Conservation (phyloP, 2,329 filamentous ascomycete species). For the Didymella keratinophila region DNA sequence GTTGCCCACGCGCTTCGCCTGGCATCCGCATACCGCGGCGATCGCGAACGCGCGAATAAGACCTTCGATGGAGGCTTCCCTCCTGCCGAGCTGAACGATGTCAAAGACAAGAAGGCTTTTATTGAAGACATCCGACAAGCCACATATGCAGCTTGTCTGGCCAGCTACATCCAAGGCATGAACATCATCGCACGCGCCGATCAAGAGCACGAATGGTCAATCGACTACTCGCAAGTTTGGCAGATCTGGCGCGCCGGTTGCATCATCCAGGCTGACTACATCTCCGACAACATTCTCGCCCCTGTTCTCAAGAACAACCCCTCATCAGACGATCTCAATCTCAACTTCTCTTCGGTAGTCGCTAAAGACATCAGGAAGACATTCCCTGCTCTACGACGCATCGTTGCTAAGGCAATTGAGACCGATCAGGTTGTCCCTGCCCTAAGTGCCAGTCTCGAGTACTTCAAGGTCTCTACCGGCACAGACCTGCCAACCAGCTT, state of each 20-base stretch:
- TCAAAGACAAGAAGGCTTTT: conserved; percentile 53
- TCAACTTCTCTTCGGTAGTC: conserved; percentile 54
- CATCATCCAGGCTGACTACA: conserved; percentile 73
- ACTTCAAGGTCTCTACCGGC: conserved; percentile 69
- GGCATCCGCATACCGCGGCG: conserved; percentile 67
- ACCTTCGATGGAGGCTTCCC: conserved; percentile 55
- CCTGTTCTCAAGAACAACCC: conserved; percentile 50
- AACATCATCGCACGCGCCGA: conserved; percentile 69
- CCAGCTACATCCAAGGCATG: conserved; percentile 71
- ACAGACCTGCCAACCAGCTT: conserved; percentile 71
- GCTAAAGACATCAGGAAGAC: conserved; percentile 62
- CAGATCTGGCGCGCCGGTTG: conserved; percentile 74
- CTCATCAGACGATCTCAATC: conserved; percentile 56
- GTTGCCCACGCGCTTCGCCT: conserved; percentile 69
- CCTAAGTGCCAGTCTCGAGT: conserved; percentile 69
- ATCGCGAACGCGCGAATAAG: conserved; percentile 62
- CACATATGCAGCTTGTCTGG: conserved; percentile 68
- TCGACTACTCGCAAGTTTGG: conserved; percentile 61
- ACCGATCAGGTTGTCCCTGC: conserved; percentile 68
- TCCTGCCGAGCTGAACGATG: conserved; percentile 43
- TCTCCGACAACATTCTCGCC: conserved; percentile 65
- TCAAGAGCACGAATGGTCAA: conserved; percentile 65
- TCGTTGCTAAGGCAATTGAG: conserved; percentile 63
- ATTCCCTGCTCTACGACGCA: conserved; percentile 62
- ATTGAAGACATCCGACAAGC: conserved; percentile 67